A percentile compares a stretch with the other conserved stretches of the same genome.
Evolutionary conservation across 2,329 filamentous ascomycete species (phyloP).

Genomic region (Xylariaceae sp.): DNA sequence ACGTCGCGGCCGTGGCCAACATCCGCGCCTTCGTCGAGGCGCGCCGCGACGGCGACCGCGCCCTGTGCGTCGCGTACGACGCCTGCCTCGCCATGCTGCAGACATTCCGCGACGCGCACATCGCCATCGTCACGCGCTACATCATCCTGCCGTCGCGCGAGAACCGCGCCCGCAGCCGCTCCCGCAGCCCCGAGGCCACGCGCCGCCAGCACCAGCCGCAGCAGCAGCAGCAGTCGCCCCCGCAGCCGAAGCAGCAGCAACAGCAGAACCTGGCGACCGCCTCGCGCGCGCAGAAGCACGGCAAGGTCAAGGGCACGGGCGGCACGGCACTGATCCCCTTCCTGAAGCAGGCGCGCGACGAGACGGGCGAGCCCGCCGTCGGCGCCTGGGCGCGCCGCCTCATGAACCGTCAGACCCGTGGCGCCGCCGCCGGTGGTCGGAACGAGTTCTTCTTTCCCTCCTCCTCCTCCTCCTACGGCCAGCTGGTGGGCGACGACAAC

Average conservation of each 20-base stretch:
- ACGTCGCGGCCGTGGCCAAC: conserved; percentile 73
- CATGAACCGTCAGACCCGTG: conserved; percentile 46
- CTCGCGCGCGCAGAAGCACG: conserved; percentile 38
- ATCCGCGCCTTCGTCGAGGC: conserved; percentile 74
- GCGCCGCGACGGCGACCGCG: conserved; percentile 48
- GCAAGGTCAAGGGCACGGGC: conserved; percentile 77
- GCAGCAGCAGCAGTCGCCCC: no score
- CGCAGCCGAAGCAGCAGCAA: no score
- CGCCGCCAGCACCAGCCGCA: no score
- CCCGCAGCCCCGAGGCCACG: conserved; percentile 47
- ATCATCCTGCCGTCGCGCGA: conserved; percentile 85
- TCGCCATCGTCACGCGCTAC: conserved; percentile 91
- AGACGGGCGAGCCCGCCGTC: conserved; percentile 88
- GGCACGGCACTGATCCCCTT: conserved; percentile 93
- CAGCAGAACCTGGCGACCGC: conserved; percentile 58
- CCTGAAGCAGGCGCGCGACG: conserved; percentile 90
- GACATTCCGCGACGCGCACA: conserved; percentile 82
- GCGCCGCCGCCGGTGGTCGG: conserved; percentile 40
- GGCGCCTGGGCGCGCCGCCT: conserved; percentile 53
- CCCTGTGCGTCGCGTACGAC: conserved; percentile 76
- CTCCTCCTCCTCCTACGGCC: no score
- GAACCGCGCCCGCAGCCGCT: conserved; percentile 55
- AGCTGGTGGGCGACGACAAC: no score
- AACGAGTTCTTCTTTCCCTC: conserved; percentile 53
- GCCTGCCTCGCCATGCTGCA: conserved; percentile 69